Base-by-base conservation (phyloP, 78 protist species). In the Carpediemonas membranifera region DNA sequence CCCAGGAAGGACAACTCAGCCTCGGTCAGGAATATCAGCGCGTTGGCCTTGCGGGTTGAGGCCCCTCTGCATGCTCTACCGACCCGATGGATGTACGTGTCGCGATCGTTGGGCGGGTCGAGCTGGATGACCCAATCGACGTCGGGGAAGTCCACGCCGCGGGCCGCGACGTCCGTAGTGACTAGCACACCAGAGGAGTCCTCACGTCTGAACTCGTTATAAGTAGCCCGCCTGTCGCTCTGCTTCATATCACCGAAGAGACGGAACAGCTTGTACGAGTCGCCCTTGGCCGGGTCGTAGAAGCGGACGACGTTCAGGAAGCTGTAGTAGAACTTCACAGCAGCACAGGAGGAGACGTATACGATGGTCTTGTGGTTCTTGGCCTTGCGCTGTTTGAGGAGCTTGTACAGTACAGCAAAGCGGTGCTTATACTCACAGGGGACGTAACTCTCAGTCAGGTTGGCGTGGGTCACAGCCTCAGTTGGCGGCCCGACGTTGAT, bases 141-240 rank as follows among this genome's bases (percentile, higher is more conserved):
- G 0, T 37, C 56, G 25, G 95, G 90, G 75, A 95, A 87, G 75
- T 95, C 99, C 19, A 95, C 82, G 0, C 99, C 99, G 2, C 99
- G 78, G 3, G 98, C 95, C 0, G 95, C 98, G 25, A 95, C 61
- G 67, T 95, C 99, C 0, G 99, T 95, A 3, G 94, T 85, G 60
- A 93, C 76, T 39, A 95, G 53, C 7, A 89, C 84, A n/a, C 90
- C 97, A 24, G 34, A 0, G 16, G 25, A 41, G 5, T n/a, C 15
- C 5, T 11, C n/a, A 30, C 15, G 64, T 27, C 43, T 33, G 19
- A 13, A 65, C 19, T 7, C 39, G 52, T 30, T 50, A 11, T 36
- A 73, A 51, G 27, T 68, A 34, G 58, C 58, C 68, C 94, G 63
- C 25, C 69, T 72, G 60, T 31, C 15, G 43, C 85, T 95, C 76